These are phyloP conservation scores for Monarda citriodora DNA, from an alignment of 305 asterid genomes.

Conservation along the genomic window DNA sequence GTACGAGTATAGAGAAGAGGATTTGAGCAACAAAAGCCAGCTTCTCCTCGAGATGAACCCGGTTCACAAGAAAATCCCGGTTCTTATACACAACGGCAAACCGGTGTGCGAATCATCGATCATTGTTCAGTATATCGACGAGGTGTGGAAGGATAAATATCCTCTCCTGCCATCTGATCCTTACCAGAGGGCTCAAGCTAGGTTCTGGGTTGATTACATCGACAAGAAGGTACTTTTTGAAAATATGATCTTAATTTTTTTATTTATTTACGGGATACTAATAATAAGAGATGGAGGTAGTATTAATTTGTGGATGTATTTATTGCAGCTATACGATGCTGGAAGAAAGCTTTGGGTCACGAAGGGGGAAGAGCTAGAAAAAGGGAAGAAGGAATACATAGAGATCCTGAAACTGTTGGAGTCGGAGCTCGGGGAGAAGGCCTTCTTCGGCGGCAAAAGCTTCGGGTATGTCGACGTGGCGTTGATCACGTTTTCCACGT, in stretches of 20 bases:
- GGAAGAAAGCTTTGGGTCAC: conserved; percentile 15
- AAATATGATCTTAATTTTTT: too few relatives aligned
- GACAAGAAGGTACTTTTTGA: conserved; percentile 31
- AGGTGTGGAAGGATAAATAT: conserved; percentile 4
- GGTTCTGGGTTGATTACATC: conserved; percentile 23
- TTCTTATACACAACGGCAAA: conserved; percentile 46
- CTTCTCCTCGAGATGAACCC: conserved; percentile 40
- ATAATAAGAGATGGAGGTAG: too few relatives aligned
- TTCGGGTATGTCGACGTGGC: conserved; percentile 30
- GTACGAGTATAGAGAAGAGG: conserved; percentile 15
- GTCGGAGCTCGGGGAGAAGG: conserved; percentile 21
- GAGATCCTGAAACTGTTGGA: conserved; percentile 22
- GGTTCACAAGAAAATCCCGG: conserved; percentile 45
- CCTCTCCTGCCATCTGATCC: conserved; percentile 20
- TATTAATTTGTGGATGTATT: too few relatives aligned
- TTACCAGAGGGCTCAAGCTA: conserved; percentile 21
- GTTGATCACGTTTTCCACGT: conserved; percentile 16
- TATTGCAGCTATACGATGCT: conserved; percentile 12
- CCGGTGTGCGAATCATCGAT: conserved; percentile 14
- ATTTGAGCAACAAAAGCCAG: conserved; percentile 9
- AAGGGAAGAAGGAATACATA: conserved; percentile 21
- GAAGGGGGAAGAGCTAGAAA: conserved; percentile 25
- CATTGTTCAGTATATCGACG: conserved; percentile 20
- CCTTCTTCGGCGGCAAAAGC: conserved; percentile 27
- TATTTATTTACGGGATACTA: too few relatives aligned